Evolutionary conservation across 495 filamentous ascomycete genomes (phyloP).

Genomic region (Aspergillus coremiiformis): DNA sequence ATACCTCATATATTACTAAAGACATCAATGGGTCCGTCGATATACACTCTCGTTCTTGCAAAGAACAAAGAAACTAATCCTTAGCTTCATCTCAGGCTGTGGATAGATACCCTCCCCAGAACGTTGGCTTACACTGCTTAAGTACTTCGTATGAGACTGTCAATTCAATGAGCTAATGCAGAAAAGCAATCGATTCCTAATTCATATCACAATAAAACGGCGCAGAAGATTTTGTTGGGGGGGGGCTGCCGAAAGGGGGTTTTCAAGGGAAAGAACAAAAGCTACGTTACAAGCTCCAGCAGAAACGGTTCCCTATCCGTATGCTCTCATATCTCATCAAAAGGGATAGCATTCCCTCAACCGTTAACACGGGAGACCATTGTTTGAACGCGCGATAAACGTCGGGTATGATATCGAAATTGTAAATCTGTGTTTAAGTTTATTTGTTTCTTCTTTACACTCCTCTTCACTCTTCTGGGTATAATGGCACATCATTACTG

Average conservation of each 20-base stretch:
- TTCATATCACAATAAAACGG: background rate
- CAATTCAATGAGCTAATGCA: too few relatives aligned
- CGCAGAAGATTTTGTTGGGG: background rate
- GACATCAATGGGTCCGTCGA: too few relatives aligned
- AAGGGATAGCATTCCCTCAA: background rate
- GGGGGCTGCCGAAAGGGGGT: background rate
- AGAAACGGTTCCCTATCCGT: background rate
- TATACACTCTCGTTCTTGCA: too few relatives aligned
- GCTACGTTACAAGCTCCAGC: background rate
- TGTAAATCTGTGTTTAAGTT: background rate
- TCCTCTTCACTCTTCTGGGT: background rate
- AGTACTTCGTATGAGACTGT: too few relatives aligned
- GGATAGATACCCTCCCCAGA: too few relatives aligned
- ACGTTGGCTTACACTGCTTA: too few relatives aligned
- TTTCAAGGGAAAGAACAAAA: background rate
- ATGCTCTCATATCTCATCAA: background rate
- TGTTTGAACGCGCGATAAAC: background rate
- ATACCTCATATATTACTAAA: too few relatives aligned
- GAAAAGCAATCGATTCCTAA: background rate
- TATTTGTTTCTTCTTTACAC: background rate
- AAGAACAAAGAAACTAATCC: too few relatives aligned
- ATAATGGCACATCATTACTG: conserved; percentile 24
- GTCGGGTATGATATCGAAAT: background rate
- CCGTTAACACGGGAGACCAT: background rate
- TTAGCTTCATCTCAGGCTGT: too few relatives aligned